Evolutionary conservation across 2,329 filamentous ascomycete genomes (phyloP).

Genomic region (Fusarium sororula): DNA sequence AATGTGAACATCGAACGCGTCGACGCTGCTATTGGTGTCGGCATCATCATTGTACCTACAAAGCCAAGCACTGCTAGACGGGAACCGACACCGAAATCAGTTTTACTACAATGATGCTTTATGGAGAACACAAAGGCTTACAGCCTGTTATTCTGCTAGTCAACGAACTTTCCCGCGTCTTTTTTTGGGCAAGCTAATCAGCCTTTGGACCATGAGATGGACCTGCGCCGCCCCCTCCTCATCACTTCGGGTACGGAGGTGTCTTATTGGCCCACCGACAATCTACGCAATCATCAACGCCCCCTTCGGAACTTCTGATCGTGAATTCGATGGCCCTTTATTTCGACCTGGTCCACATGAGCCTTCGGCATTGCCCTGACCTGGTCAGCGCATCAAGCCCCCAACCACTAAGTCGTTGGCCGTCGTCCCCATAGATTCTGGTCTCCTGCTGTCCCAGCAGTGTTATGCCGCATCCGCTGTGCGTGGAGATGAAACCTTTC

Average conservation of each 20-base stretch:
- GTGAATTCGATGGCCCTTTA: constrained; percentile 28
- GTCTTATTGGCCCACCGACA: constrained; percentile 42
- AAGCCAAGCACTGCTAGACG: constrained; percentile 24
- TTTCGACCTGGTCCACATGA: constrained; percentile 30
- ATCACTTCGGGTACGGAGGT: constrained; percentile 43
- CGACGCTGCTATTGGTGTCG: constrained; percentile 14
- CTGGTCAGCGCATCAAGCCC: constrained; percentile 20
- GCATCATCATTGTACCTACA: constrained; percentile 26
- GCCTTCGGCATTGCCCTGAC: constrained; percentile 22
- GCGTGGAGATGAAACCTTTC: constrained; percentile 42
- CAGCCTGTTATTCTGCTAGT: constrained; percentile 24
- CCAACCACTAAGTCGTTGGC: constrained; percentile 22
- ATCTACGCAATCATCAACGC: constrained; percentile 33
- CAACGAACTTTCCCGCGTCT: constrained; percentile 27
- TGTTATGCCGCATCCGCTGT: constrained; percentile 40
- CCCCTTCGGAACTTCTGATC: constrained; percentile 35
- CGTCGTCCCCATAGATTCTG: constrained; percentile 21
- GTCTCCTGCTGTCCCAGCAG: constrained; percentile 27
- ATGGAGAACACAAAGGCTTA: constrained; percentile 38
- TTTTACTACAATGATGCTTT: constrained; percentile 27
- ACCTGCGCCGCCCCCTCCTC: constrained; percentile 31
- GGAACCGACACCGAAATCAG: constrained; percentile 33
- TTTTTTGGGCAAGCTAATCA: constrained; percentile 23
- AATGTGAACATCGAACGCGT: constrained; percentile 12
- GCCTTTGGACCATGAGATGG: constrained; percentile 25